phyloP scores from a whole-genome alignment of 2,329 filamentous ascomycete species.

The Diplodia sapinea region DNA sequence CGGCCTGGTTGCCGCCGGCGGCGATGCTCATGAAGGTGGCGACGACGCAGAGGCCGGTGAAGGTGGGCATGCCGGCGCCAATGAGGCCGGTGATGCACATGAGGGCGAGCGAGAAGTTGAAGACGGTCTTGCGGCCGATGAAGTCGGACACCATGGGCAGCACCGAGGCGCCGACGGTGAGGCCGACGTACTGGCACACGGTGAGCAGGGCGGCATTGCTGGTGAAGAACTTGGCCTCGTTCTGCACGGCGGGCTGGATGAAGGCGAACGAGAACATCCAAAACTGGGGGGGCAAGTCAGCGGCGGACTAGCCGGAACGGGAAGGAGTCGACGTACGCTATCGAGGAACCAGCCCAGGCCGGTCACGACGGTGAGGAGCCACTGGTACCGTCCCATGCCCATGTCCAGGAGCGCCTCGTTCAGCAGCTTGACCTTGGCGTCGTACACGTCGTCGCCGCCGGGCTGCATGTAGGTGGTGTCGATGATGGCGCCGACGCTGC shows the following conservation, averaged over 20 bases:
- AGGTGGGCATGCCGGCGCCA: constrained; percentile 28
- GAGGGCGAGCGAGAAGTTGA: constrained; percentile 22
- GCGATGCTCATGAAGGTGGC: constrained; percentile 28
- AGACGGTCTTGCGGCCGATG: constrained; percentile 17
- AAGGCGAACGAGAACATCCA: constrained; percentile 29
- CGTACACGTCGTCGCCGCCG: constrained; percentile 30
- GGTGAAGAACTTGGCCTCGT: constrained; percentile 28
- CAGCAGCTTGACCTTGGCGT: constrained; percentile 33
- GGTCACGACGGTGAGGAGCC: constrained; percentile 30
- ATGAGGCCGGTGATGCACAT: constrained; percentile 29
- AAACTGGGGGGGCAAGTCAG: constrained; percentile 14
- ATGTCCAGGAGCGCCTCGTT: constrained; percentile 33
- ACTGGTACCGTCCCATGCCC: constrained; percentile 35
- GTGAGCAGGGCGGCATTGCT: constrained; percentile 21
- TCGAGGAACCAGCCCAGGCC: constrained; percentile 35
- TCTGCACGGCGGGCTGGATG: constrained; percentile 22
- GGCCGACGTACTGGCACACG: constrained; percentile 29
- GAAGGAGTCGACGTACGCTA: constrained; percentile 25
- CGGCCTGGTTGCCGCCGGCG: constrained; percentile 26
- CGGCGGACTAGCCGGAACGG: background rate
- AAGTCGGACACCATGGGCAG: constrained; percentile 30
- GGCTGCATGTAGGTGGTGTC: constrained; percentile 25
- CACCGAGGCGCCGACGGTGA: constrained; percentile 12
- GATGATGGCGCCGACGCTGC: constrained; percentile 17
- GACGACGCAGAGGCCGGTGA: constrained; percentile 27